These are phyloP conservation scores for Fraxinus nigra DNA, from an alignment of 305 asterid species.

Conservation along the genomic window DNA sequence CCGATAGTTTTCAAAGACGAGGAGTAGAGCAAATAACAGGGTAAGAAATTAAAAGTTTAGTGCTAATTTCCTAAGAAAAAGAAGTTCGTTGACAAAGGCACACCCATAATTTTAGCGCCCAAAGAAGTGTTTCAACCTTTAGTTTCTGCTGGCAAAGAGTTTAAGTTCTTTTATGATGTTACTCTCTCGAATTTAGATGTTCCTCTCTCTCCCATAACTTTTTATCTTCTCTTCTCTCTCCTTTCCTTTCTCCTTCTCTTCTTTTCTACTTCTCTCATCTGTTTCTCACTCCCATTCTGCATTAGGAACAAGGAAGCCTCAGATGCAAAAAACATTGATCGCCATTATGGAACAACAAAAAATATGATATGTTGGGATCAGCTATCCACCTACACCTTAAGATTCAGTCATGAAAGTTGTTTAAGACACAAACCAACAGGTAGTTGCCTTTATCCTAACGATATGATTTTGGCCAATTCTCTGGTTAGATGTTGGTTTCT, in stretches of 20 bases:
- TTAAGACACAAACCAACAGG: neutral
- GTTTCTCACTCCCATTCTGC: neutral
- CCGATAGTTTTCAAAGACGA: neutral
- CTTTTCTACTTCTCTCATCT: neutral
- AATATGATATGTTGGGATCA: neutral
- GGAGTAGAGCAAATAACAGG: neutral
- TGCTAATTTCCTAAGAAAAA: neutral
- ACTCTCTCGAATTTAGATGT: neutral
- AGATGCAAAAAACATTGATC: neutral
- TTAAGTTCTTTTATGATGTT: neutral
- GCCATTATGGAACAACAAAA: neutral
- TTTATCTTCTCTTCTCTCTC: neutral
- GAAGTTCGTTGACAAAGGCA: neutral
- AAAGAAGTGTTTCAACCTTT: neutral
- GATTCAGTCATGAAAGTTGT: neutral
- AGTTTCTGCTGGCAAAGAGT: neutral
- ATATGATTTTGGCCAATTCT: neutral
- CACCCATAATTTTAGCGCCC: neutral
- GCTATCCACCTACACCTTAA: neutral
- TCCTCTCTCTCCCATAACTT: neutral
- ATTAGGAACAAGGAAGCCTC: neutral
- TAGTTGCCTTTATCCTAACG: neutral
- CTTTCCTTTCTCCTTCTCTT: neutral
- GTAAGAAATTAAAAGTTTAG: neutral
- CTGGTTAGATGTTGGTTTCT: neutral